Evolutionary conservation across 805 yeast species (phyloP).

Genomic region (Wickerhamiella vanderwaltii): DNA sequence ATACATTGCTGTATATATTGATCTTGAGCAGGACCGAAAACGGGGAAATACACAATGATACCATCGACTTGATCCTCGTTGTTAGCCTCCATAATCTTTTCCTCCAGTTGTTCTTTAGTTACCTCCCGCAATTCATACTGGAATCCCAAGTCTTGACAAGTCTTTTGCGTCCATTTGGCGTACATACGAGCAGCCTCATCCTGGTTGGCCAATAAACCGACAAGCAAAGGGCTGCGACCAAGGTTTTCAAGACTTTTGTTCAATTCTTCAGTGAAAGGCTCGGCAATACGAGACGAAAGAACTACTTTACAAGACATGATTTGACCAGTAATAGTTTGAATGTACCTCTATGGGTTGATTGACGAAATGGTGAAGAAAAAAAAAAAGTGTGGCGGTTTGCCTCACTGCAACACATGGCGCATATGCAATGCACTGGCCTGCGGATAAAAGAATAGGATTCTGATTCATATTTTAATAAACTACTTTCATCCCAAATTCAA

Average conservation of each 20-base stretch:
- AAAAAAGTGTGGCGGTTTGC: slow-evolving; percentile 8
- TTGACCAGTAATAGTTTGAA: too few species aligned
- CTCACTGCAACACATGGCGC: slow-evolving; percentile 5
- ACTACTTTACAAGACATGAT: slow-evolving; percentile 38
- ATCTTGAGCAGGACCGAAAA: slow-evolving; percentile 89
- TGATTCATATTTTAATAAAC: too few species aligned
- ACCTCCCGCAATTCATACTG: slow-evolving; percentile 63
- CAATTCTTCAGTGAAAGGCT: slow-evolving; percentile 65
- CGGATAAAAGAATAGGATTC: too few species aligned
- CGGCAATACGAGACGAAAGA: slow-evolving; percentile 78
- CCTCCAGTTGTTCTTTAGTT: slow-evolving; percentile 75
- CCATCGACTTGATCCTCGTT: slow-evolving; percentile 67
- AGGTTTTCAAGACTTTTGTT: slow-evolving; percentile 42
- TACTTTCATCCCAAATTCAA: too few species aligned
- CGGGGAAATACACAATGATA: slow-evolving; percentile 95
- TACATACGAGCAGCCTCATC: slow-evolving; percentile 95
- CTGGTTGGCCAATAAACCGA: slow-evolving; percentile 80
- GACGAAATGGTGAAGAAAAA: neutral
- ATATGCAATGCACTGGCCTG: too few species aligned
- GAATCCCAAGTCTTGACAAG: slow-evolving; percentile 78
- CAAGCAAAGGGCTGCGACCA: slow-evolving; percentile 55
- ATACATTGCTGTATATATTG: slow-evolving; percentile 91
- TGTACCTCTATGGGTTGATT: neutral
- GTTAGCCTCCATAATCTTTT: slow-evolving; percentile 71
- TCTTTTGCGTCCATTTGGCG: slow-evolving; percentile 91